Evolutionary conservation across 305 asterid species (phyloP).

Genomic region (Rubia peregrina): DNA sequence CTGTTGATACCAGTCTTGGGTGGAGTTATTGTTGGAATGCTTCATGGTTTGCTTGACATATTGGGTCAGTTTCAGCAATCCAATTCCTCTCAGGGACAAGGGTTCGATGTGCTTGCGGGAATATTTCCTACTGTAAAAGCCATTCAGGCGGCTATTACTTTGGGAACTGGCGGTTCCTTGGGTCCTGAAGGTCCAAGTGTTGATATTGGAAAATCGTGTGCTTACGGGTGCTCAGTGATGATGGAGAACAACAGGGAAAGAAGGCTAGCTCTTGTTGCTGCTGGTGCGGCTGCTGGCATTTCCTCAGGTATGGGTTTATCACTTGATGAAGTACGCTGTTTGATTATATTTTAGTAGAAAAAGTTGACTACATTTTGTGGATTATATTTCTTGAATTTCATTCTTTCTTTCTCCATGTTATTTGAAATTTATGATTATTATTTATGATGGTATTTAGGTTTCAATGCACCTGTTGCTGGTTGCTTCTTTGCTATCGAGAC

Average conservation of each 20-base stretch:
- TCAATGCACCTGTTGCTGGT: slow-evolving; percentile 99
- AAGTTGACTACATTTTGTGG: background rate
- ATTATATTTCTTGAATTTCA: background rate
- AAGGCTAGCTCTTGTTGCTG: slow-evolving; percentile 91
- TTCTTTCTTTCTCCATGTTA: background rate
- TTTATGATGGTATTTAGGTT: slow-evolving; percentile 42
- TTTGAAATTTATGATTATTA: background rate
- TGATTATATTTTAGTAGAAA: background rate
- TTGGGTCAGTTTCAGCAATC: slow-evolving; percentile 73
- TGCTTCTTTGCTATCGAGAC: slow-evolving; percentile 99
- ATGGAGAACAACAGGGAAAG: slow-evolving; percentile 97
- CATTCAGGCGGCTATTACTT: slow-evolving; percentile 82
- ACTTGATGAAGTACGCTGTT: background rate
- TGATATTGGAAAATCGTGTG: slow-evolving; percentile 96
- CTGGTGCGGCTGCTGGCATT: slow-evolving; percentile 99
- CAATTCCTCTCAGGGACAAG: slow-evolving; percentile 71
- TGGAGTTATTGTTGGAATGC: slow-evolving; percentile 93
- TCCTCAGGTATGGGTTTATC: slow-evolving; percentile 62
- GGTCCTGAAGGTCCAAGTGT: slow-evolving; percentile 99
- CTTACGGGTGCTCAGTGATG: slow-evolving; percentile 77
- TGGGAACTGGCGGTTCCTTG: slow-evolving; percentile 94
- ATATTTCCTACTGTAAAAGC: slow-evolving; percentile 79
- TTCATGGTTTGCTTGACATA: slow-evolving; percentile 90
- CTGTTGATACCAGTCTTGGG: slow-evolving; percentile 89
- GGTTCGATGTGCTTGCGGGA: slow-evolving; percentile 70